phyloP scores from a whole-genome alignment of 2,329 filamentous ascomycete species.

The Alternaria arbusti region DNA sequence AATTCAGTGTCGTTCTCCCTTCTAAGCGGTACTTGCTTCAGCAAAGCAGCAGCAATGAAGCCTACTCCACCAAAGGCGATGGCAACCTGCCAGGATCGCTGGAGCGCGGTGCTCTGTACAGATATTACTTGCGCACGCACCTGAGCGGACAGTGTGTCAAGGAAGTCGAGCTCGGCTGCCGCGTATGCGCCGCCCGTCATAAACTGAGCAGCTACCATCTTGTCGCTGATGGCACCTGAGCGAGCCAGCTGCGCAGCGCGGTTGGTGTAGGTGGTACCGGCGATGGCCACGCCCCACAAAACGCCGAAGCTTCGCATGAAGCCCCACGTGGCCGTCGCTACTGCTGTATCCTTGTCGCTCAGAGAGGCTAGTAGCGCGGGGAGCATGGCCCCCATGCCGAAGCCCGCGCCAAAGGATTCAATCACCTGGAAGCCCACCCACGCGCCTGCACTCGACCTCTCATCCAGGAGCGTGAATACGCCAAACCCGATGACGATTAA shows the following conservation, averaged over 20 bases:
- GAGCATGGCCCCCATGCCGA: slow-evolving; percentile 8
- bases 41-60: not conserved
- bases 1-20: not conserved
- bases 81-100: not conserved
- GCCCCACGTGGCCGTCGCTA: slow-evolving; percentile 10
- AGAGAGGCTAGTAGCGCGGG: slow-evolving; percentile 7
- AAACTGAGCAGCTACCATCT: not conserved
- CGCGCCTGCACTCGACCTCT: not conserved
- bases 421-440: slow-evolving; percentile 26
- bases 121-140: not conserved
- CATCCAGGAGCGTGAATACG: slow-evolving; percentile 12
- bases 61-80: not conserved
- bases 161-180: not conserved
- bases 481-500: slow-evolving; percentile 5
- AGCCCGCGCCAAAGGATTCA: slow-evolving; percentile 5
- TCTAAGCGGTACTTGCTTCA: not conserved
- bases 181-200: not conserved
- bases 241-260: not conserved
- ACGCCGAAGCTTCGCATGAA: slow-evolving; percentile 27
- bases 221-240: not conserved
- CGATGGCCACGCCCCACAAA: slow-evolving; percentile 29
- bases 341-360: slow-evolving; percentile 18
- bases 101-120: not conserved
- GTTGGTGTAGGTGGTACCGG: slow-evolving; percentile 19
- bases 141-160: not conserved